Evolutionary conservation across 495 filamentous ascomycete genomes (phyloP), one percentile per base, ranked within the genome.

Genomic region (Daldinia grandis): DNA sequence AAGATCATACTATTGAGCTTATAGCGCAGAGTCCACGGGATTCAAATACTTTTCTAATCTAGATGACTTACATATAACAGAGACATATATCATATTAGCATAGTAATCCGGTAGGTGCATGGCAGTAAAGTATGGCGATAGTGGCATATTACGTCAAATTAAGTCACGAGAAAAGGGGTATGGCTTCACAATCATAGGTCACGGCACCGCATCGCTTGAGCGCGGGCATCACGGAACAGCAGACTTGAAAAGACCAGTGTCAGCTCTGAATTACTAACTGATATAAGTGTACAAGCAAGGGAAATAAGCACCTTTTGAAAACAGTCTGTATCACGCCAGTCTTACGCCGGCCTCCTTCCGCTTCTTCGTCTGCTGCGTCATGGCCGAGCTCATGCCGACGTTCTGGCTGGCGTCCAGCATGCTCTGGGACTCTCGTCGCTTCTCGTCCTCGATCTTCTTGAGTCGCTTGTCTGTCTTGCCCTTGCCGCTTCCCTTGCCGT

Each of bases 361-460:
- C 87, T 94, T 97, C 82, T 92, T 93, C 9, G 91, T 88, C 77
- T 88, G 87, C 44, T 88, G 86, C 10, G 89, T 91, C 76, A 90
- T 88, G 14, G 92, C 94, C 66, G 86, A 90, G 76, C 88, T 91
- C 88, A 97, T 93, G 28, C 93, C 93, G 27, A 90, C 91, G 66
- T 89, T 89, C 78, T 92, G 90, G 73, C 90, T 93, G 61, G 88
- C 91, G 75, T 96, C 93, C 66, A 98, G 78, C 50, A 90, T 85
- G 74, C 91, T 93, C 85, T 92, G 91, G 0, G 91, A 87, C 82
- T 92, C 89, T 70, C 88, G 87, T 76, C 91, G 91, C 87, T 94
- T 95, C 83, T 98, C 94, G 71, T 95, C 93, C 62, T 95, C 95
- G 80, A 97, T 95, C 88, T 95, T 97, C 89, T 98, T 97, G 55